phyloP scores from a whole-genome alignment of 1,284 basidiomycete species.

The Ustilago sp. region DNA sequence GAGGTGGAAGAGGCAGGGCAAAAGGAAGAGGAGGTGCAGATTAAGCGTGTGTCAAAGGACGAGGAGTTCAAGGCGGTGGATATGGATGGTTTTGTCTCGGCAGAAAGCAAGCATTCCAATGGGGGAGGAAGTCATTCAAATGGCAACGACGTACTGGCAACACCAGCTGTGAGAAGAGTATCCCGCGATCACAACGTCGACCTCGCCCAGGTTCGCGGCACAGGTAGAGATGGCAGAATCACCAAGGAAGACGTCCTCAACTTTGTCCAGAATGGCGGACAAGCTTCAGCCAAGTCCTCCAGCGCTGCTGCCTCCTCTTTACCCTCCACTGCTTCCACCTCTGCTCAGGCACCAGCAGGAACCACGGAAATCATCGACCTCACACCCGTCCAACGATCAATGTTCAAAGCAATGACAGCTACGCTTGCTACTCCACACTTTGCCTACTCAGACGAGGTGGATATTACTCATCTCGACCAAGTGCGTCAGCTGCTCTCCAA shows the following conservation, averaged over 20 bases:
- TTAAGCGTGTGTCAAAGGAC: conserved; percentile 18
- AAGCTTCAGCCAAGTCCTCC: background rate
- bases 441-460: conserved; percentile 78
- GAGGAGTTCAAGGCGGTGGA: conserved; percentile 25
- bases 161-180: conserved; percentile 82
- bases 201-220: conserved; percentile 76
- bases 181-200: conserved; percentile 77
- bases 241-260: conserved; percentile 78
- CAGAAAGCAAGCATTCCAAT: conserved; percentile 29
- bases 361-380: conserved; percentile 49
- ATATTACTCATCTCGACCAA: conserved; percentile 82
- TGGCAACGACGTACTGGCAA: conserved; percentile 71
- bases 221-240: conserved; percentile 80
- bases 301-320: background rate
- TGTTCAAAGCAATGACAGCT: conserved; percentile 69
- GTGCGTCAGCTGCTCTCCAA: conserved; percentile 79
- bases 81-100: conserved; percentile 43
- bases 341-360: background rate
- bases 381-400: conserved; percentile 63
- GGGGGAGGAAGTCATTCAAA: conserved; percentile 10
- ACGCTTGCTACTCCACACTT: conserved; percentile 78
- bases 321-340: background rate
- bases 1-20: conserved; percentile 1
- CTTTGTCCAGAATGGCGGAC: conserved; percentile 21
- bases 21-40: conserved; percentile 10